These are phyloP conservation scores for Leptomonas pyrrhocoris DNA, from an alignment of 208 protist species.

Conservation along the genomic window DNA sequence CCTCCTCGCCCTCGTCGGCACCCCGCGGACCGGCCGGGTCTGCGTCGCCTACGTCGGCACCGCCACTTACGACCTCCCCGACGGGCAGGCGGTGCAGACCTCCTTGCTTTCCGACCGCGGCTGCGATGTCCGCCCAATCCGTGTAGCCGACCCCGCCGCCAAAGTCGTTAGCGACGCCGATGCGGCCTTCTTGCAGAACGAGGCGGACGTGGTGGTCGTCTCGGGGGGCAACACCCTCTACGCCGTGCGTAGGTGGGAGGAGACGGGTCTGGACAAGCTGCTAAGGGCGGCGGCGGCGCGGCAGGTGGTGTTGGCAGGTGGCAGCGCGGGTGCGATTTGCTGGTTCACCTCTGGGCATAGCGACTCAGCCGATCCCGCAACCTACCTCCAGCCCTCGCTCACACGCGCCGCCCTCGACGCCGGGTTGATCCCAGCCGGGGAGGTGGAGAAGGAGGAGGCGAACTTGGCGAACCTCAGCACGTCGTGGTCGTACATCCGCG, in stretches of 20 bases:
- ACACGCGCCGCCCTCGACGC: slow-evolving; percentile 21
- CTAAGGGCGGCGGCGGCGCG: slow-evolving; percentile 45
- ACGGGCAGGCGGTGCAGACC: slow-evolving; percentile 44
- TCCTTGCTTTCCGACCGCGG: slow-evolving; percentile 49
- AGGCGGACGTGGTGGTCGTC: slow-evolving; percentile 80
- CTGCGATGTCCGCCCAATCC: slow-evolving; percentile 53
- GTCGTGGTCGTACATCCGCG: slow-evolving; percentile 87
- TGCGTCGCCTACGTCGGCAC: slow-evolving; percentile 87
- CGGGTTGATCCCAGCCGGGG: slow-evolving; percentile 11
- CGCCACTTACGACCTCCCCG: slow-evolving; percentile 84
- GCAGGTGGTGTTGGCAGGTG: slow-evolving; percentile 73
- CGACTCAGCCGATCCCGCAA: slow-evolving; percentile 86
- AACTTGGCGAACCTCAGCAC: slow-evolving; percentile 20
- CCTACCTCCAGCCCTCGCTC: slow-evolving; percentile 66
- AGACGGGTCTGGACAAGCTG: slow-evolving; percentile 69
- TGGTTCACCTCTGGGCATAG: slow-evolving; percentile 91
- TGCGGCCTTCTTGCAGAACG: slow-evolving; percentile 32
- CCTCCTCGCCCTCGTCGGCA: slow-evolving; percentile 54
- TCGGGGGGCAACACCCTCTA: slow-evolving; percentile 92
- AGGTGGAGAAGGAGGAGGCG: slow-evolving; percentile 29
- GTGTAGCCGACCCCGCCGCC: slow-evolving; percentile 62
- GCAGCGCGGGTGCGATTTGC: slow-evolving; percentile 89
- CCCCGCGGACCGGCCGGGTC: slow-evolving; percentile 33
- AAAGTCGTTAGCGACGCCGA: slow-evolving; percentile 31
- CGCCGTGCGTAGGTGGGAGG: slow-evolving; percentile 87